phyloP scores from a whole-genome alignment of 768 basidiomycete genomes.

The Termitomyces sp. region DNA sequence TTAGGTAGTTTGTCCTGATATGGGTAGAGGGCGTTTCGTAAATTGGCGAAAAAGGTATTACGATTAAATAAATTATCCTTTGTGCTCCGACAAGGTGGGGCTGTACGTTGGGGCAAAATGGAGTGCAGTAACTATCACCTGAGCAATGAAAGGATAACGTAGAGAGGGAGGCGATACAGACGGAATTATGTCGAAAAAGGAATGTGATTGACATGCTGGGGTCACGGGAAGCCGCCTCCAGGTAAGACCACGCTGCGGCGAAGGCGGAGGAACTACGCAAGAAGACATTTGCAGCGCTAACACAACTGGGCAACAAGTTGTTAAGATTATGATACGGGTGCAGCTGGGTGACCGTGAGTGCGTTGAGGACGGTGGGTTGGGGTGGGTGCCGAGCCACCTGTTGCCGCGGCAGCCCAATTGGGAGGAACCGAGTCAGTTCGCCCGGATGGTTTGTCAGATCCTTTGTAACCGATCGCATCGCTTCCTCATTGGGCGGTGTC shows the following conservation, averaged over 20 bases:
- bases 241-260: background rate
- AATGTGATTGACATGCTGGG: background rate
- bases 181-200: background rate
- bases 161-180: background rate
- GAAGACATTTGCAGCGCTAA: background rate
- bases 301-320: background rate
- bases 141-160: background rate
- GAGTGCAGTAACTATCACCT: background rate
- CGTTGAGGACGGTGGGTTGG: conserved; percentile 10
- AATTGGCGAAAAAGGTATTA: background rate
- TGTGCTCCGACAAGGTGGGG: background rate
- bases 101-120: background rate
- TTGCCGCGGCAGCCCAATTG: conserved; percentile 13
- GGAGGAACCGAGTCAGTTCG: conserved; percentile 14
- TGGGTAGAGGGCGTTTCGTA: conserved; percentile 5
- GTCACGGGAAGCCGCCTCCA: background rate
- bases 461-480: conserved; percentile 17
- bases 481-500: conserved; percentile 14
- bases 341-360: background rate
- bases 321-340: background rate
- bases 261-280: background rate
- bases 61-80: background rate
- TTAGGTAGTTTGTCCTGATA: conserved; percentile 5
- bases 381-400: conserved; percentile 16
- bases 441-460: conserved; percentile 17